Percentiles rank a stretch among this genome's conserved stretches.
Conservation (phyloP, 164 flowering plant species). For the Taxillus chinensis region DNA sequence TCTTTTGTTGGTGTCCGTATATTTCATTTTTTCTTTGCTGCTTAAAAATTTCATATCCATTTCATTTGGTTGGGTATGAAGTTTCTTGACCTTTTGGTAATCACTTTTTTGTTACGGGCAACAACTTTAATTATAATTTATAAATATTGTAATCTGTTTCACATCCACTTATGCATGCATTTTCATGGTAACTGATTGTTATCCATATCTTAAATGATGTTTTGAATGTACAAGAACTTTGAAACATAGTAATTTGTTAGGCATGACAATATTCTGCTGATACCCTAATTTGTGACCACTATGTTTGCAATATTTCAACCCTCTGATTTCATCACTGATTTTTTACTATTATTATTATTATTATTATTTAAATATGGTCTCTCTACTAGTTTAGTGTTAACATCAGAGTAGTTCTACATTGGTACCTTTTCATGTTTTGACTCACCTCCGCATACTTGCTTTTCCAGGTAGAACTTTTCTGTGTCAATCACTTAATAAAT, state of each 20-base stretch:
- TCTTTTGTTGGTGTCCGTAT: neutral
- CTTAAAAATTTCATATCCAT: neutral
- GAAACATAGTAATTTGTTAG: neutral
- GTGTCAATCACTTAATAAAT: slow-evolving; percentile 92
- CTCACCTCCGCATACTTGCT: slow-evolving; percentile 8
- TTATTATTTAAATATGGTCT: neutral
- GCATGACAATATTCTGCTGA: too few relatives aligned
- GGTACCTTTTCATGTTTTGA: neutral
- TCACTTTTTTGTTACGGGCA: too few relatives aligned
- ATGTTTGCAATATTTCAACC: too few relatives aligned
- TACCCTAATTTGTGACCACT: too few relatives aligned
- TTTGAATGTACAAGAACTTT: neutral
- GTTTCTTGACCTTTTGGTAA: too few relatives aligned
- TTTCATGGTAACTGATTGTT: too few relatives aligned
- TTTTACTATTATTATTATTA: too few relatives aligned
- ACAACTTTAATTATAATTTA: too few relatives aligned
- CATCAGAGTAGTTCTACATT: neutral
- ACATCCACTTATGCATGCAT: too few relatives aligned
- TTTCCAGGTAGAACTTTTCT: slow-evolving; percentile 92
- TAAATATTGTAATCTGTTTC: too few relatives aligned
- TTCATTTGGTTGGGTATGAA: too few relatives aligned
- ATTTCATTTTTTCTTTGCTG: neutral
- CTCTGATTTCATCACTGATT: too few relatives aligned
- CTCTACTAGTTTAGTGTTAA: neutral
- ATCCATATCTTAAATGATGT: neutral